Conservation (phyloP, 495 filamentous ascomycete genomes). For the Rusavskia elegans region DNA sequence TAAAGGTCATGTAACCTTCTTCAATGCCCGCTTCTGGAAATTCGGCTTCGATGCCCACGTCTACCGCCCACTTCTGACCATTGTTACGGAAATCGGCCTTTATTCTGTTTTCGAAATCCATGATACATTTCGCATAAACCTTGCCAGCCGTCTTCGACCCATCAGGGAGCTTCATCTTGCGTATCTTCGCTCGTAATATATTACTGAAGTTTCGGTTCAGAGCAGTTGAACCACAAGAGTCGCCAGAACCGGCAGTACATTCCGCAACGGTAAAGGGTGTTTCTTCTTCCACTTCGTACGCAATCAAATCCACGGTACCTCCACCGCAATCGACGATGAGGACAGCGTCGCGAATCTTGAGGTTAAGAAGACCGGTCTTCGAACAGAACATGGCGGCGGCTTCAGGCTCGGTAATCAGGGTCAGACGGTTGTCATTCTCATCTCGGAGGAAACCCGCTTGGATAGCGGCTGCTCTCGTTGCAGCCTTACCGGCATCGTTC, state of each 20-base stretch:
- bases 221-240: conserved; percentile 63
- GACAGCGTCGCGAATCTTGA: conserved; percentile 62
- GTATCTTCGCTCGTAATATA: conserved; percentile 63
- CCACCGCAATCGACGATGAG: conserved; percentile 69
- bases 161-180: conserved; percentile 72
- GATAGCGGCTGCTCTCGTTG: conserved; percentile 59
- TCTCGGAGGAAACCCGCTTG: conserved; percentile 64
- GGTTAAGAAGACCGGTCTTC: conserved; percentile 58
- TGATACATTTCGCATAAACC: conserved; percentile 72
- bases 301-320: conserved; percentile 68
- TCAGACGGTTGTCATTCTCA: conserved; percentile 62
- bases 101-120: conserved; percentile 74
- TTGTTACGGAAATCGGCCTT: conserved; percentile 76
- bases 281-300: conserved; percentile 69
- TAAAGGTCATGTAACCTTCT: conserved; percentile 73
- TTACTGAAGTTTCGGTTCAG: conserved; percentile 74
- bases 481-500: conserved; percentile 70
- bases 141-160: conserved; percentile 60
- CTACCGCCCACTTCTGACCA: conserved; percentile 71
- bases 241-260: conserved; percentile 63
- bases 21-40: conserved; percentile 68
- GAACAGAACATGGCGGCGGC: conserved; percentile 67
- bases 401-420: conserved; percentile 61
- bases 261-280: conserved; percentile 61
- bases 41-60: conserved; percentile 64